phyloP scores from a whole-genome alignment of 2,329 filamentous ascomycete species.

The Paraphoma chrysanthemicola region DNA sequence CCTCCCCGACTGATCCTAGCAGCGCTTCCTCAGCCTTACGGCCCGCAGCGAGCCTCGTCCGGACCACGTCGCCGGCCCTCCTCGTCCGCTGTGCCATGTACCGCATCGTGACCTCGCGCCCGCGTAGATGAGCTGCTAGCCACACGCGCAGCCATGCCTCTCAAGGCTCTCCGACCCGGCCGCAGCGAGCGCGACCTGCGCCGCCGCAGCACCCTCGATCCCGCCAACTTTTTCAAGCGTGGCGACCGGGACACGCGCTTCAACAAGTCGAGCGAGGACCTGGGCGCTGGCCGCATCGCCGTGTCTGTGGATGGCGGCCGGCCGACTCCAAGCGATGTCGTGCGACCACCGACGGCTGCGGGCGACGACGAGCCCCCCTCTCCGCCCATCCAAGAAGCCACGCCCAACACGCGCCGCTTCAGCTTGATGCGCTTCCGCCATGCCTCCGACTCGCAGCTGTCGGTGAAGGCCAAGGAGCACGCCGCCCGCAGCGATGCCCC shows the following conservation, averaged over 20 bases:
- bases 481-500: constrained; percentile 47
- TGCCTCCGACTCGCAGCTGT: constrained; percentile 90
- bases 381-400: constrained; percentile 43
- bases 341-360: constrained; percentile 21
- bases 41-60: constrained; percentile 13
- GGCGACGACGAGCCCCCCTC: constrained; percentile 31
- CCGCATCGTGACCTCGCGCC: constrained; percentile 30
- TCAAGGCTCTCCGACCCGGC: constrained; percentile 46
- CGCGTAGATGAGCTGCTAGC: constrained; percentile 46
- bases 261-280: constrained; percentile 33
- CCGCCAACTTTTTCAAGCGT: constrained; percentile 45
- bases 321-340: constrained; percentile 32
- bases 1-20: constrained; percentile 18
- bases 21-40: constrained; percentile 19
- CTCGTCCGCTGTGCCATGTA: constrained; percentile 41
- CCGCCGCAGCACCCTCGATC: constrained; percentile 54
- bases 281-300: constrained; percentile 33
- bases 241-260: constrained; percentile 34
- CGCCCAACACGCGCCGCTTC: constrained; percentile 59
- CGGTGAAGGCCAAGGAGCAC: constrained; percentile 75
- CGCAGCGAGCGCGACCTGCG: constrained; percentile 51
- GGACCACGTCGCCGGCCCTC: constrained; percentile 22
- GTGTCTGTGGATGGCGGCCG: constrained; percentile 45
- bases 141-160: constrained; percentile 48
- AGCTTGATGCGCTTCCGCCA: constrained; percentile 84